Base-by-base conservation (phyloP, 2,329 filamentous ascomycete species). In the Fusarium domesticum region DNA sequence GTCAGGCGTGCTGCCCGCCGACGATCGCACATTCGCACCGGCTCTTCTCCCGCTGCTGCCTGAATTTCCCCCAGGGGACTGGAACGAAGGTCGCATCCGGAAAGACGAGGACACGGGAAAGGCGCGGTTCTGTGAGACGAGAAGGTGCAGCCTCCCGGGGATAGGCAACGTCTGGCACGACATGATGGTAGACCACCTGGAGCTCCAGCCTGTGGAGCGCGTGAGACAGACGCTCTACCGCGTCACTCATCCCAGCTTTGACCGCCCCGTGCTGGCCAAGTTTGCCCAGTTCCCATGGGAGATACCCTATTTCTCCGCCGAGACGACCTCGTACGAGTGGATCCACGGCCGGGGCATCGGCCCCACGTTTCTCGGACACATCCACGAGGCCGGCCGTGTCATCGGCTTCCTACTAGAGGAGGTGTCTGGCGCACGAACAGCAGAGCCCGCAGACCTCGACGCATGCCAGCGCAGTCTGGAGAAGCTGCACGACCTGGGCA, bases 81-180 rank as follows among this genome's bases (percentile, higher is more conserved):
- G 69, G 70, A 73, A 71, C 43, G 51, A 57, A 36, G 70, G 62
- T 36, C 61, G 62, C 25, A 57, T 73, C 33, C 53, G 59, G 18
- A 51, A 54, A 30, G 47, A 65, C 18, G 33, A 43, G 11, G 36
- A 45, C 6, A 57, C 47, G 3, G 63, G 58, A 18, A 45, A 48
- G 6, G 54, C 61, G 2, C 44, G 51, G 49, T 69, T 70, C 45
- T 40, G 55, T 31, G 39, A 51, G 33, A 56, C 55, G 14, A 43
- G 48, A 37, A 57, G 56, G 15, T 50, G 46, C 35, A 39, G 52
- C 23, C 50, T 71, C 1, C 60, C 64, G 6, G 60, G 61, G 1
- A 61, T 71, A 45, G 51, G 44, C 11, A 55, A 59, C 32, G 46
- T 58, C 11, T 72, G 70, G 68, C 66, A 71, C 47, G 39, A 50